Evolutionary conservation across 768 basidiomycete species (phyloP).

Genomic region (Neoboletus magnificus): DNA sequence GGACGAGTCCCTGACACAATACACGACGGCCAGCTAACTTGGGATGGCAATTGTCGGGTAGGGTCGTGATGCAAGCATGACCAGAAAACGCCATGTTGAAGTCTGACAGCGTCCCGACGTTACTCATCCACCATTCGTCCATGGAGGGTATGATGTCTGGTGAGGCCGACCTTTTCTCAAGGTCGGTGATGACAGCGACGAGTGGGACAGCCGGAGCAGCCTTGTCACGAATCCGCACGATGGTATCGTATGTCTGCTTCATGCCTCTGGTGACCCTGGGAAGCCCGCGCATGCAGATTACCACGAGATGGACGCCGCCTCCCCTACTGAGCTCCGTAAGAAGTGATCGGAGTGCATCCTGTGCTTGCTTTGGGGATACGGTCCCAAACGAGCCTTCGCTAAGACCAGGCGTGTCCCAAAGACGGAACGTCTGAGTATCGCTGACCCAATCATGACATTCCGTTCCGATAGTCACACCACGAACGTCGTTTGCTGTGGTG

Average conservation of each 20-base stretch:
- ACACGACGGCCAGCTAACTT: slow-evolving; percentile 16
- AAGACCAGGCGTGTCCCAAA: slow-evolving; percentile 35
- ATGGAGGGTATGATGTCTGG: slow-evolving; percentile 25
- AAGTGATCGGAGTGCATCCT: slow-evolving; percentile 25
- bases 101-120: slow-evolving; percentile 23
- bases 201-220: slow-evolving; percentile 18
- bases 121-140: slow-evolving; percentile 40
- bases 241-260: slow-evolving; percentile 26
- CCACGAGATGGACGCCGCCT: slow-evolving; percentile 24
- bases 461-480: slow-evolving; percentile 22
- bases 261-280: slow-evolving; percentile 25
- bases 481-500: slow-evolving; percentile 19
- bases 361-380: slow-evolving; percentile 21
- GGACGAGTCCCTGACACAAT: slow-evolving; percentile 16
- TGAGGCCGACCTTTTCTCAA: slow-evolving; percentile 26
- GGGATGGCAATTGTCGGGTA: slow-evolving; percentile 22
- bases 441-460: slow-evolving; percentile 16
- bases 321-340: slow-evolving; percentile 19
- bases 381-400: slow-evolving; percentile 26
- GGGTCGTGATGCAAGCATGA: slow-evolving; percentile 22
- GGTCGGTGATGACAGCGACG: slow-evolving; percentile 30
- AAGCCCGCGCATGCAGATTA: slow-evolving; percentile 28
- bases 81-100: slow-evolving; percentile 34
- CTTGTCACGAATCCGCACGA: slow-evolving; percentile 20
- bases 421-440: slow-evolving; percentile 18